Percentiles rank a stretch among this genome's conserved stretches.
phyloP scores from a whole-genome alignment of 1,284 basidiomycete species.

The Trichosporon sp. region DNA sequence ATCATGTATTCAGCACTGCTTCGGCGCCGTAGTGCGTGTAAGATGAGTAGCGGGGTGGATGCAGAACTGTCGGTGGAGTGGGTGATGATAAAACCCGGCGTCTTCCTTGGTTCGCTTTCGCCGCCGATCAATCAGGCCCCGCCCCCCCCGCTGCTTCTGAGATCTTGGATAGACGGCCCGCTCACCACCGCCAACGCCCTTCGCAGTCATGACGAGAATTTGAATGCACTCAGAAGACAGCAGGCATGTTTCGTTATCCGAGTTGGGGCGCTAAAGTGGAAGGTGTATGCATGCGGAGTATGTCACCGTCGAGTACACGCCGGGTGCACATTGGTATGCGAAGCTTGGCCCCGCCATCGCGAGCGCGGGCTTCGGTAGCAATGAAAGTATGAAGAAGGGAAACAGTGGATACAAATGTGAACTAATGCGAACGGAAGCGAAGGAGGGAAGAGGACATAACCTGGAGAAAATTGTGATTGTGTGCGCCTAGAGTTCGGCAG shows the following conservation, averaged over 20 bases:
- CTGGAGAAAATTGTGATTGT: background rate
- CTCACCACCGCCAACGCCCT: background rate
- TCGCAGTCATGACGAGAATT: background rate
- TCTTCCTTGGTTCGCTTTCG: background rate
- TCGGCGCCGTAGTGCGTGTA: background rate
- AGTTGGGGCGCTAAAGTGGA: no score
- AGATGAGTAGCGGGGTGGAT: background rate
- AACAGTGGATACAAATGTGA: slow-evolving; percentile 1
- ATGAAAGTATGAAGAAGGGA: background rate
- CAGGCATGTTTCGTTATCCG: no score
- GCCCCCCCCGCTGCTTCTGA: background rate
- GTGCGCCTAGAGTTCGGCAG: background rate
- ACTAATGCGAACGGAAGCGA: background rate
- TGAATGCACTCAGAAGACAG: background rate
- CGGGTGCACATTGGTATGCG: background rate
- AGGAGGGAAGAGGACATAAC: background rate
- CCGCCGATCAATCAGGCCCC: background rate
- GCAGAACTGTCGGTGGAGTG: background rate
- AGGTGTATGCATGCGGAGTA: background rate
- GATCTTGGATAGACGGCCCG: background rate
- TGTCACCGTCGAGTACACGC: background rate
- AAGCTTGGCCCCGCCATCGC: background rate
- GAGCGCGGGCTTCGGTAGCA: background rate
- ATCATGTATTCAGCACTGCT: background rate
- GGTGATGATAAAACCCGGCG: background rate